Base-by-base conservation (phyloP, 345 rosid genomes). In the Rhodomyrtus tomentosa region DNA sequence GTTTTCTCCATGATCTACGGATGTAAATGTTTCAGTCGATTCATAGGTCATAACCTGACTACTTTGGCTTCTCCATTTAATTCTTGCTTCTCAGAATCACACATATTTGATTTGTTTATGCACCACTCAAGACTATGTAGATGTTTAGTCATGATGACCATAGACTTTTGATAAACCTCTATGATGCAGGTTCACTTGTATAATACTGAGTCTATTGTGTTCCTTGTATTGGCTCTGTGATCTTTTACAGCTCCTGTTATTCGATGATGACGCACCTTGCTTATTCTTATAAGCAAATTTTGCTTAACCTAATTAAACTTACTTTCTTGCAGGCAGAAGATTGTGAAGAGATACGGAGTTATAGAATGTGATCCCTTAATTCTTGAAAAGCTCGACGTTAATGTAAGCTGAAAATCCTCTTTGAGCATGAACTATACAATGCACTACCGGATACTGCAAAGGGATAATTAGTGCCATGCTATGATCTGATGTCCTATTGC, bases 361-460 rank as follows among this genome's bases (percentile, higher is more conserved):
- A 92, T 95, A 87, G 98, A 95, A 89, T 96, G 97, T 72, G 96
- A 96, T 89, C 91, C 96, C 29, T 92, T 94, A 38, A 83, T 96
- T 86, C 95, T 93, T 81, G 87, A 89, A 58, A 96, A 95, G 82
- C 93, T 95, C 80, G 98, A 95, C 81, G 90, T 86, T 90, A 92
- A 93, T 89, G 99, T 96, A 88, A 96, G 99, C 92, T 73, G 49
- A 82, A 72, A 82, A 38, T 3, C 48, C 27, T 58, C 82, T 80
- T 83, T 55, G 54, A 38, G 68, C 50, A n/a, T 40, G 53, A 85
- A 22, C 45, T 36, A 68, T 68, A 25, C 79, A 36, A 32, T 9
- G 45, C 79, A 36, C 45, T 62, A 68, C 7, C 36, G 45, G 45
- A 68, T 68, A 36, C 79, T 20, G 79, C 45, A 68, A 68, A 10